Conservation (phyloP, 2,329 filamentous ascomycete genomes). For the Ceratocystis alfenasii region DNA sequence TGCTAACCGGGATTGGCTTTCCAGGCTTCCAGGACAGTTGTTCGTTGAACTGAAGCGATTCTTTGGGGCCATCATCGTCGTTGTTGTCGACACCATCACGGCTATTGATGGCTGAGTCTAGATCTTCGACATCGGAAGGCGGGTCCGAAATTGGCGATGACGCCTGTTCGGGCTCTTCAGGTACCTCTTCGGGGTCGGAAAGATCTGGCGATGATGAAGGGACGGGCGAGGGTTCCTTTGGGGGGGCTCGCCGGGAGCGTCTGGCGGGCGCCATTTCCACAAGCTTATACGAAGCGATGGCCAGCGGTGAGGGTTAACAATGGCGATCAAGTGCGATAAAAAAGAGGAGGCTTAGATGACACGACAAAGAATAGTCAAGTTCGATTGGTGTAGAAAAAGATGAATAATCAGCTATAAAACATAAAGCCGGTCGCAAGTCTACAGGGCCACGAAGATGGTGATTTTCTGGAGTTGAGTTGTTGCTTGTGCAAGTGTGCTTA, state of each 20-base stretch:
- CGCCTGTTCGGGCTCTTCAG: constrained; percentile 18
- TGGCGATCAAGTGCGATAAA: neutral
- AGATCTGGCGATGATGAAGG: constrained; percentile 20
- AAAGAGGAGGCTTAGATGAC: neutral
- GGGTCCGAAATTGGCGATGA: constrained; percentile 22
- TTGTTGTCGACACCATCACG: constrained; percentile 24
- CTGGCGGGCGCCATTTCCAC: constrained; percentile 21
- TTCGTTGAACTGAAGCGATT: constrained; percentile 63
- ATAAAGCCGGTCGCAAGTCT: neutral
- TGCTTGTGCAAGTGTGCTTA: neutral
- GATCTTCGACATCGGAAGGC: constrained; percentile 21
- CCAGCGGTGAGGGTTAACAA: constrained; percentile 2
- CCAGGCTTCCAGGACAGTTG: constrained; percentile 84
- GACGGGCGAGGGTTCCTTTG: constrained; percentile 18
- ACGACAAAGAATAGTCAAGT: neutral
- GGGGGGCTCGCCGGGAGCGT: constrained; percentile 21
- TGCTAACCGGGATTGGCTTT: constrained; percentile 72
- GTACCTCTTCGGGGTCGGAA: constrained; percentile 19
- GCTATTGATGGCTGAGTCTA: constrained; percentile 17
- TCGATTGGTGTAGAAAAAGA: neutral
- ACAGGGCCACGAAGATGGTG: neutral
- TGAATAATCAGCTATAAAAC: neutral
- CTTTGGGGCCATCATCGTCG: constrained; percentile 24
- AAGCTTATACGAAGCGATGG: neutral
- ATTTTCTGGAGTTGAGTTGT: neutral